A percentile compares a stretch with the other conserved stretches of the same genome.
Conservation (phyloP, 2,329 filamentous ascomycete species). For the Trichoderma simmonsii region DNA sequence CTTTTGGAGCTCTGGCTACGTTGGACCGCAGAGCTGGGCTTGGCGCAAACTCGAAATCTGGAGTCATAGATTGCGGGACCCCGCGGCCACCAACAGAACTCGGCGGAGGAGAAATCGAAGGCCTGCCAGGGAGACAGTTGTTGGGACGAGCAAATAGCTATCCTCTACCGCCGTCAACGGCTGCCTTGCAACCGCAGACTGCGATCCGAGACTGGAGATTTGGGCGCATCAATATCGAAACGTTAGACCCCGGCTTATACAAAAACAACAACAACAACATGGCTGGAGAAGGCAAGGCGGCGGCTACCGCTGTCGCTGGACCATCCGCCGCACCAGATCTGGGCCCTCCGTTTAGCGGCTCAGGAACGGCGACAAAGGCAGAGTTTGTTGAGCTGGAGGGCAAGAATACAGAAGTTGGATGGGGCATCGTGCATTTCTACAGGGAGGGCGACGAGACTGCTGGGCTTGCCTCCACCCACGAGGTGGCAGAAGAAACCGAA, state of each 20-base stretch:
- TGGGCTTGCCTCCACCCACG: slow-evolving; percentile 41
- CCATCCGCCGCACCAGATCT: slow-evolving; percentile 51
- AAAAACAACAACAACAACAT: slow-evolving; percentile 28
- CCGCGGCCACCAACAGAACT: slow-evolving; percentile 34
- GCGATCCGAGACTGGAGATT: slow-evolving; percentile 74
- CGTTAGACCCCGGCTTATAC: slow-evolving; percentile 62
- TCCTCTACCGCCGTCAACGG: slow-evolving; percentile 42
- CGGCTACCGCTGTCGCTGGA: slow-evolving; percentile 32
- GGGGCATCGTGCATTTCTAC: slow-evolving; percentile 93
- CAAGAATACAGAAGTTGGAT: slow-evolving; percentile 74
- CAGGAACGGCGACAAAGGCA: slow-evolving; percentile 78
- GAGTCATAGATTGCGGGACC: slow-evolving; percentile 51
- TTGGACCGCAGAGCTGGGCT: background rate
- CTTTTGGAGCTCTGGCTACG: slow-evolving; percentile 14
- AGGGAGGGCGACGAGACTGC: slow-evolving; percentile 75
- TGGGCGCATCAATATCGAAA: slow-evolving; percentile 72
- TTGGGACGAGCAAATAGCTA: slow-evolving; percentile 40
- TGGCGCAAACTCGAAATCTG: slow-evolving; percentile 23
- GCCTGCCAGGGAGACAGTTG: slow-evolving; percentile 41
- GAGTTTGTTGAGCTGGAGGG: slow-evolving; percentile 69
- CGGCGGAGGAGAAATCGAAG: slow-evolving; percentile 36
- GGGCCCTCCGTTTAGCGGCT: slow-evolving; percentile 53
- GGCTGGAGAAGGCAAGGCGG: slow-evolving; percentile 37
- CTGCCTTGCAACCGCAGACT: slow-evolving; percentile 46
- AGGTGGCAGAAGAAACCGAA: slow-evolving; percentile 30